A percentile compares a stretch with the other conserved stretches of the same genome.
These are phyloP conservation scores for Phytophthora brassicae DNA, from an alignment of 352 stramenopile genomes.

Conservation along the genomic window DNA sequence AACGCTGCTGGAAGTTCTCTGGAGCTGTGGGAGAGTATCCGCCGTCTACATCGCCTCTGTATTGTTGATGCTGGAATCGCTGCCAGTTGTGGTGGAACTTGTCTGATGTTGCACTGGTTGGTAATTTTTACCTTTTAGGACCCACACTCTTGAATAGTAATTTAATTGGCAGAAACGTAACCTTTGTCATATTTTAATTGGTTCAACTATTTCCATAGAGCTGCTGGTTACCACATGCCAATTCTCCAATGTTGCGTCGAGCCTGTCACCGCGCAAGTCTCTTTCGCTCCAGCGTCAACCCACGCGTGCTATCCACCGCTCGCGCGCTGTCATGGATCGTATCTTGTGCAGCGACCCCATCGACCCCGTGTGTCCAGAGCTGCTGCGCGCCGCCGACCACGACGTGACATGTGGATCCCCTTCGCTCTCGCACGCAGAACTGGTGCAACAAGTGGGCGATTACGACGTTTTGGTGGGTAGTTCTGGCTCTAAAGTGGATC, in stretches of 20 bases:
- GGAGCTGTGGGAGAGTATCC: not conserved
- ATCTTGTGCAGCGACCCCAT: conserved; percentile 91
- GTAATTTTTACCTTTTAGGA: no score
- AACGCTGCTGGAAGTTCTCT: conserved; percentile 9
- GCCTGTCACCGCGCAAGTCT: conserved; percentile 34
- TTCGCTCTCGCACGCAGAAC: conserved; percentile 54
- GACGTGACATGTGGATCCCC: conserved; percentile 65
- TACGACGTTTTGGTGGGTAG: conserved; percentile 91
- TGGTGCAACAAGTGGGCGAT: conserved; percentile 70
- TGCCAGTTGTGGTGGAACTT: conserved; percentile 31
- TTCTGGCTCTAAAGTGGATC: conserved; percentile 79
- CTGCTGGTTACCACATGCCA: no score
- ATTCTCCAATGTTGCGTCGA: conserved; percentile 53
- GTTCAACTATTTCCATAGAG: no score
- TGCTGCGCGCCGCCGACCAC: conserved; percentile 81
- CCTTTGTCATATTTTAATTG: no score
- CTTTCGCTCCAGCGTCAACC: conserved; percentile 41
- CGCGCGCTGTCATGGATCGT: conserved; percentile 59
- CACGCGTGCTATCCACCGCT: conserved; percentile 40
- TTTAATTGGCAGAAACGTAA: no score
- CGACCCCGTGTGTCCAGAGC: conserved; percentile 74
- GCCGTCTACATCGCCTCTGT: not conserved
- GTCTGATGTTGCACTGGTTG: conserved; percentile 16
- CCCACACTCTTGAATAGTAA: no score
- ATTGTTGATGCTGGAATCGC: conserved; percentile 39